Evolutionary conservation across 2,329 filamentous ascomycete species (phyloP).

Genomic region (Hypomyces rosellus): DNA sequence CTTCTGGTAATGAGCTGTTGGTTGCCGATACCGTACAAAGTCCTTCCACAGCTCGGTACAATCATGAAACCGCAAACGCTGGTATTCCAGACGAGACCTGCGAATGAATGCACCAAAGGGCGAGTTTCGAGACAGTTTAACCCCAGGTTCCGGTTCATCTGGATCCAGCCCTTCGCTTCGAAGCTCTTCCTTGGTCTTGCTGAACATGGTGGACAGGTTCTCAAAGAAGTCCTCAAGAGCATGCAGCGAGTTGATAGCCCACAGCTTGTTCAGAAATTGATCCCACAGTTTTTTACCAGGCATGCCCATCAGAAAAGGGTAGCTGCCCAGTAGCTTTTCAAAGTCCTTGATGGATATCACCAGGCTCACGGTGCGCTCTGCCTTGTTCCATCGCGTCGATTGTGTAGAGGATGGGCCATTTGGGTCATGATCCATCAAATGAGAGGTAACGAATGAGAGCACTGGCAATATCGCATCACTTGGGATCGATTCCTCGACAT

Average conservation of each 20-base stretch:
- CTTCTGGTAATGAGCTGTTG: conserved; percentile 61
- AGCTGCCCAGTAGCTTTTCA: conserved; percentile 48
- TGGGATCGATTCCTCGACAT: conserved; percentile 64
- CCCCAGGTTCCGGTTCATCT: conserved; percentile 33
- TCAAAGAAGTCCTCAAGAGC: conserved; percentile 72
- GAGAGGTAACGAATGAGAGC: conserved; percentile 70
- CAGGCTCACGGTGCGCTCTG: conserved; percentile 45
- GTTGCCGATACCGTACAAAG: conserved; percentile 74
- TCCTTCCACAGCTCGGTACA: conserved; percentile 71
- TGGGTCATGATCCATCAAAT: conserved; percentile 50
- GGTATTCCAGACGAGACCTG: conserved; percentile 71
- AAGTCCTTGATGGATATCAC: conserved; percentile 53
- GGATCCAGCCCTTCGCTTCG: conserved; percentile 44
- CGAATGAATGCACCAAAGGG: conserved; percentile 78
- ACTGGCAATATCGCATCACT: conserved; percentile 66
- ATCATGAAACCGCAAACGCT: conserved; percentile 72
- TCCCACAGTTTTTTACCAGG: conserved; percentile 86
- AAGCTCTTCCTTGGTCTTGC: conserved; percentile 55
- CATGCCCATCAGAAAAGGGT: conserved; percentile 48
- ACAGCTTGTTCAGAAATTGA: conserved; percentile 71
- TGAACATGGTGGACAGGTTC: conserved; percentile 49
- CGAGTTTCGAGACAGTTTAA: conserved; percentile 64
- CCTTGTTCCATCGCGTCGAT: conserved; percentile 38
- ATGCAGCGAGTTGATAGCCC: conserved; percentile 78
- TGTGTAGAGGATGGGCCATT: conserved; percentile 23